A percentile compares a stretch with the other conserved stretches of the same genome.
Evolutionary conservation across 768 basidiomycete genomes (phyloP).

Genomic region (Mycena filopes): DNA sequence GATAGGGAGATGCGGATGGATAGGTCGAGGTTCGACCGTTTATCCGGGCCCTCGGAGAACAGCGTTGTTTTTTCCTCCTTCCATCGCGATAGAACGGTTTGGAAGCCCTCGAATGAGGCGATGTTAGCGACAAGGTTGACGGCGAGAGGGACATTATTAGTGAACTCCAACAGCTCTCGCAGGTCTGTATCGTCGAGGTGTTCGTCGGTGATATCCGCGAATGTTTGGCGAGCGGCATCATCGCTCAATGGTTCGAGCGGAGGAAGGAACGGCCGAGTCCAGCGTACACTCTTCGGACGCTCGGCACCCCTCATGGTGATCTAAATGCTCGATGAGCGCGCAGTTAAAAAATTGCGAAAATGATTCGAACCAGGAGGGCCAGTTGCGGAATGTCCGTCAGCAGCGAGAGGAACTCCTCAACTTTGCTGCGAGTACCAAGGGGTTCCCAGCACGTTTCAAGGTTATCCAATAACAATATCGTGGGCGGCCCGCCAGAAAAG

Average conservation of each 20-base stretch:
- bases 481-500: not conserved
- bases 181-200: not conserved
- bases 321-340: not conserved
- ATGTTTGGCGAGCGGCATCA: not conserved
- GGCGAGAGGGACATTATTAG: conserved; percentile 15
- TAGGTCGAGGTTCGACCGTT: conserved; percentile 23
- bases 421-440: not conserved
- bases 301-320: conserved; percentile 21
- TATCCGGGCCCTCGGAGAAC: conserved; percentile 22
- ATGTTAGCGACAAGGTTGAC: conserved; percentile 19
- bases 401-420: conserved; percentile 13
- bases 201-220: conserved; percentile 17
- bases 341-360: not conserved
- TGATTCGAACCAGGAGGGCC: conserved; percentile 2
- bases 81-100: conserved; percentile 15
- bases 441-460: conserved; percentile 12
- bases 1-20: conserved; percentile 20
- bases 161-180: conserved; percentile 2
- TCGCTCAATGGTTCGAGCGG: conserved; percentile 14
- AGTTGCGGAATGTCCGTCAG: conserved; percentile 7
- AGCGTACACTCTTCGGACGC: conserved; percentile 8
- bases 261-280: conserved; percentile 19
- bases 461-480: conserved; percentile 7
- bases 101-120: conserved; percentile 19
- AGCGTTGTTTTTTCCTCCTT: conserved; percentile 16